Evolutionary conservation across 257 asterid genomes (phyloP).

Genomic region (Thymus mandschuricus): DNA sequence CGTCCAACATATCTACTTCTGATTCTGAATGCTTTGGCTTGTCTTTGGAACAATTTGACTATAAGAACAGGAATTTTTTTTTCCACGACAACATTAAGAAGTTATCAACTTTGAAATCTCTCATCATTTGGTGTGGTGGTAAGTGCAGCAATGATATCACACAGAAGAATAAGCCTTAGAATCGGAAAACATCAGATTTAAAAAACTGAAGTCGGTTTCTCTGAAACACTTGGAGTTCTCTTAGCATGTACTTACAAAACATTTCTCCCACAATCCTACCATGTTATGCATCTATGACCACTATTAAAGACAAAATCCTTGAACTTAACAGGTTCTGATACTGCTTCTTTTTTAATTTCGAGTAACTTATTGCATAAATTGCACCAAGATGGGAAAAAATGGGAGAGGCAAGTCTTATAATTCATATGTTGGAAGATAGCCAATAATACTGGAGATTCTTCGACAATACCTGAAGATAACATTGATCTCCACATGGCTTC

Average conservation of each 20-base stretch:
- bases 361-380: background rate
- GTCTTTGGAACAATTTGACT: conserved; percentile 48
- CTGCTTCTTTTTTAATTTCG: background rate
- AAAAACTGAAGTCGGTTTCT: conserved; percentile 16
- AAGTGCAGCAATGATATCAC: conserved; percentile 19
- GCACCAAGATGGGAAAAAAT: background rate
- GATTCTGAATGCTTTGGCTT: conserved; percentile 39
- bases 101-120: conserved; percentile 9
- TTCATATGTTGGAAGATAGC: conserved; percentile 18
- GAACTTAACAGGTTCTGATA: background rate
- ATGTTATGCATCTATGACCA: background rate
- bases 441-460: conserved; percentile 19
- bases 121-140: conserved; percentile 16
- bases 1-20: conserved; percentile 39
- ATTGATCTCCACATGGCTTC: conserved; percentile 82
- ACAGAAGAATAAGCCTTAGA: conserved; percentile 6
- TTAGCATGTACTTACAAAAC: background rate
- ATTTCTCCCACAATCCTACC: background rate
- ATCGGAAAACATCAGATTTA: background rate
- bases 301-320: background rate
- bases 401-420: background rate
- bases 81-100: conserved; percentile 24
- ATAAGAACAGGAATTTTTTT: conserved; percentile 28
- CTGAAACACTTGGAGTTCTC: conserved; percentile 16
- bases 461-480: conserved; percentile 76